Conservation (phyloP, 78 protist species). For the Chrysochromulina tobinii region DNA sequence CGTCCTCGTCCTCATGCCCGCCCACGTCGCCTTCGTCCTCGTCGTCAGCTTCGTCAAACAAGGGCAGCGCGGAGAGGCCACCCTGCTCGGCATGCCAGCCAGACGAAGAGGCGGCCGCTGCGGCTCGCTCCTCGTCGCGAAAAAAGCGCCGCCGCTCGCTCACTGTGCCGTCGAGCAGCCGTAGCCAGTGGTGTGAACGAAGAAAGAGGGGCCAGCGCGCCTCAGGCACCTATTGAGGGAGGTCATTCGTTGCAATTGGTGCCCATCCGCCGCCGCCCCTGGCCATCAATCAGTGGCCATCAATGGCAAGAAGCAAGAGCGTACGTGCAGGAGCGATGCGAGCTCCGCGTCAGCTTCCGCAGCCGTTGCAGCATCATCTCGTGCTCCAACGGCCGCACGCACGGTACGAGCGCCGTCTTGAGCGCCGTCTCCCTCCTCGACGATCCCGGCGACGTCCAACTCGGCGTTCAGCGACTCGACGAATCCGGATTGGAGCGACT, state of each 20-base stretch:
- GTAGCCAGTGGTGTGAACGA: slow-evolving; percentile 23
- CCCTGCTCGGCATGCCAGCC: background rate
- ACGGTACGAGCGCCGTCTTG: too few species aligned
- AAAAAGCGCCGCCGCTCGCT: slow-evolving; percentile 19
- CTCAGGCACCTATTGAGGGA: background rate
- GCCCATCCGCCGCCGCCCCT: too few species aligned
- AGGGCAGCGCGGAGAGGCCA: background rate
- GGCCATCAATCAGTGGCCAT: too few species aligned
- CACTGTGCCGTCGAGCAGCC: slow-evolving; percentile 34
- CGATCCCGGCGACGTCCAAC: too few species aligned
- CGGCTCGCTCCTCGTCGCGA: background rate
- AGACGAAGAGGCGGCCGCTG: background rate
- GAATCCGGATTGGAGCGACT: background rate
- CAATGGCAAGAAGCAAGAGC: too few species aligned
- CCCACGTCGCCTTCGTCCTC: background rate
- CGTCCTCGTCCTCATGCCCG: slow-evolving; percentile 13
- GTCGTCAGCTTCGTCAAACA: background rate
- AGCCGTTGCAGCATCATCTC: too few species aligned
- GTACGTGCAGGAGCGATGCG: too few species aligned
- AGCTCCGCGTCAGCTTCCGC: too few species aligned
- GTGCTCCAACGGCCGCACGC: too few species aligned
- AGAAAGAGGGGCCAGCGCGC: slow-evolving; percentile 32
- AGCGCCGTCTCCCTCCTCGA: too few species aligned
- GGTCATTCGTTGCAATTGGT: background rate
- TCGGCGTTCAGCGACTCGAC: background rate